Base-by-base conservation (phyloP, 768 basidiomycete species). In the Trametes punicea region DNA sequence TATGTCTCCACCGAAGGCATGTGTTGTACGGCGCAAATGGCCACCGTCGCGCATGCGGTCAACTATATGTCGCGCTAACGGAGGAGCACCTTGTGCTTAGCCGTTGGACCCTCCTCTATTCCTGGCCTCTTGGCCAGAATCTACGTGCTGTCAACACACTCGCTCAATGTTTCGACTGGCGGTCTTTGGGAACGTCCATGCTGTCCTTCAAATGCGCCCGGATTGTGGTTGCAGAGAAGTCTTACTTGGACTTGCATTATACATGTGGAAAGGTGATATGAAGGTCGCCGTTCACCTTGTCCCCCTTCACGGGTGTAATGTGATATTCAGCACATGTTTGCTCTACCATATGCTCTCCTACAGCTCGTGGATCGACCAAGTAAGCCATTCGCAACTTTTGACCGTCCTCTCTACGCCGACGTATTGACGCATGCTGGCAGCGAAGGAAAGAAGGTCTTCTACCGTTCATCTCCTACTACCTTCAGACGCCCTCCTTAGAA, bases 391-490 rank as follows among this genome's bases (percentile, higher is more conserved):
- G 31, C 25, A 8, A 27, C 16, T 34, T 16, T 52, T 42, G 3
- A 34, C 51, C 30, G 30, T 25, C 15, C n/a, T 33, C 31, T n/a
- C 27, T 33, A 21, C 30, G 21, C 27, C 31, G 42, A 21, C 29
- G 31, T 23, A 42, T 36, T 52, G 51, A 46, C 52, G 26, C 52
- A 54, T 54, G 44, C n/a, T 16, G 31, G 34, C 44, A 46, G 45
- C 38, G 52, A 46, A 23, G 52, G 34, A n/a, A 16, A 36, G 51
- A 45, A 45, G 42, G 31, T 13, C 52, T 54, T 54, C 52, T 46
- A 54, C 52, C 52, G 52, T 54, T 46, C 33, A 54, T 54, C 31
- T 54, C 44, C 52, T 15, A 46, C 52, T n/a, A 8, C 27, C 26
- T 15, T 11, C 30, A 39, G 33, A 44, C 52, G 52, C 52, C 34